phyloP scores from a whole-genome alignment of 352 stramenopile species.

The Phytophthora sojae region DNA sequence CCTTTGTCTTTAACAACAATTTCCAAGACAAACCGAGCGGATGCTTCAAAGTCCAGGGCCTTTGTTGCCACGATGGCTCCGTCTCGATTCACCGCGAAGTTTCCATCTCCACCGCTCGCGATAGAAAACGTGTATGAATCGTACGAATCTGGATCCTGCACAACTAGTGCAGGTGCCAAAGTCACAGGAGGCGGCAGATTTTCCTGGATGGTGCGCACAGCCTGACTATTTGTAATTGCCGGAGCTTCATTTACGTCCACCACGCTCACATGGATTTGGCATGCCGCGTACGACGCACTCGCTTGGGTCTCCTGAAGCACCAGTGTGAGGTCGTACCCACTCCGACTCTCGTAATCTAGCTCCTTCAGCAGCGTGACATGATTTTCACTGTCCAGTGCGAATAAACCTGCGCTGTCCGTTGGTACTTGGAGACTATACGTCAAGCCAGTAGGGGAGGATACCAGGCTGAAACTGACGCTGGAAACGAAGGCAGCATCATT shows the following conservation, averaged over 20 bases:
- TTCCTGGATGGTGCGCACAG: constrained; percentile 44
- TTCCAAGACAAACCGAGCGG: constrained; percentile 44
- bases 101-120: constrained; percentile 36
- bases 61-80: constrained; percentile 47
- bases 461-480: constrained; percentile 42
- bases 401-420: constrained; percentile 1
- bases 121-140: constrained; percentile 55
- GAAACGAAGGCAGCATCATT: constrained; percentile 42
- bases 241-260: constrained; percentile 64
- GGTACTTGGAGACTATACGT: constrained; percentile 21
- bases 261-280: constrained; percentile 53
- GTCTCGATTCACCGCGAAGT: constrained; percentile 55
- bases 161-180: constrained; percentile 35
- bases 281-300: constrained; percentile 25
- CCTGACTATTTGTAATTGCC: constrained; percentile 29
- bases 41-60: constrained; percentile 52
- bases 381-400: constrained; percentile 25
- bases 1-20: constrained; percentile 49
- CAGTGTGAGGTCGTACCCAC: constrained; percentile 30
- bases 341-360: constrained; percentile 28
- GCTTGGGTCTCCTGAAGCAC: constrained; percentile 31
- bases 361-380: constrained; percentile 22
- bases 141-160: constrained; percentile 53
- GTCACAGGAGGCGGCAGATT: constrained; percentile 46
- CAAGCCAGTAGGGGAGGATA: constrained; percentile 26